These are phyloP conservation scores for Leccinum longicurvipes DNA, from an alignment of 768 basidiomycete genomes.

Conservation along the genomic window DNA sequence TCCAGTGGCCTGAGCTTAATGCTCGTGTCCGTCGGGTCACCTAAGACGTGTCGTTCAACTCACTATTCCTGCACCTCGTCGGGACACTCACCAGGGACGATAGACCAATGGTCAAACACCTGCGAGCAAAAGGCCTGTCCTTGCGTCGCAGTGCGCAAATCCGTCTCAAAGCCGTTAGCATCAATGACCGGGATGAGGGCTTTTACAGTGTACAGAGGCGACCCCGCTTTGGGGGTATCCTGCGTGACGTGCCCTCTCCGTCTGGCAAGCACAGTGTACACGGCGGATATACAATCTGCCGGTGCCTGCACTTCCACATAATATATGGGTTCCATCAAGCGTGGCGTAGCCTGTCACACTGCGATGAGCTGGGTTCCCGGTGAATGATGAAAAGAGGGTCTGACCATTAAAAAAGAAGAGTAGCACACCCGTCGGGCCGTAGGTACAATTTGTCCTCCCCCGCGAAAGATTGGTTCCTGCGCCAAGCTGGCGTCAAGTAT, in stretches of 20 bases:
- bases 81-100: constrained; percentile 78
- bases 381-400: constrained; percentile 24
- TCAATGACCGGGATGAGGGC: constrained; percentile 98
- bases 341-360: constrained; percentile 76
- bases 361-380: neutral
- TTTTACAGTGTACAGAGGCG: constrained; percentile 96
- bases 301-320: constrained; percentile 99
- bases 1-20: constrained; percentile 96
- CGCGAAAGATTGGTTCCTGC: constrained; percentile 95
- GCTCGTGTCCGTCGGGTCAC: constrained; percentile 96
- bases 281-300: constrained; percentile 96
- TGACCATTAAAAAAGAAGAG: constrained; percentile 96
- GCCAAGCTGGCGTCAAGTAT: constrained; percentile 90
- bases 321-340: constrained; percentile 96
- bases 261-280: constrained; percentile 97
- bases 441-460: constrained; percentile 97
- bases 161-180: constrained; percentile 98
- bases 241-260: constrained; percentile 99
- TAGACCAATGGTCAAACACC: constrained; percentile 97
- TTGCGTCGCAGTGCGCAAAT: constrained; percentile 94
- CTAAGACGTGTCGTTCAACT: constrained; percentile 35
- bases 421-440: constrained; percentile 99
- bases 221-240: constrained; percentile 96
- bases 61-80: neutral
- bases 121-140: constrained; percentile 99